Conservation (phyloP, 192 early-diverging fungal genomes). For the Phlyctochytrium bullatum region DNA sequence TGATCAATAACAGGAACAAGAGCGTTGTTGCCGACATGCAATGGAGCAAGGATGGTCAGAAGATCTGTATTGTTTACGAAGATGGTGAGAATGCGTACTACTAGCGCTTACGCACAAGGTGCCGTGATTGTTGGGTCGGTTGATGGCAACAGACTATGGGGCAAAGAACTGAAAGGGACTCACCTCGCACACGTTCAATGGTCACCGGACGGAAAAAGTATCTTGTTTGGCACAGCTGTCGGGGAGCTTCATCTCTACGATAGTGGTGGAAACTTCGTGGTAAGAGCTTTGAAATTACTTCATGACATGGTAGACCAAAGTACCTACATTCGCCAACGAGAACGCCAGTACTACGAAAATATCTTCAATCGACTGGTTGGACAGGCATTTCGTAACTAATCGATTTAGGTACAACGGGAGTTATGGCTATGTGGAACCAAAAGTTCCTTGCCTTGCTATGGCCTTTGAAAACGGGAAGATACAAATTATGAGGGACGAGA, state of each 20-base stretch:
- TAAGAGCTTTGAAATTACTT: constrained; percentile 14
- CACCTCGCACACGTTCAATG: constrained; percentile 48
- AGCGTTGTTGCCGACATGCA: constrained; percentile 59
- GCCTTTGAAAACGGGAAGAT: constrained; percentile 60
- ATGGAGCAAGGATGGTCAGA: constrained; percentile 53
- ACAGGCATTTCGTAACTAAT: neutral
- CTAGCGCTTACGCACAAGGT: constrained; percentile 22
- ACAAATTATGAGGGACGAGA: constrained; percentile 56
- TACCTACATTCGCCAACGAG: constrained; percentile 41
- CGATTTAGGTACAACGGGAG: constrained; percentile 47
- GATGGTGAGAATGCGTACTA: constrained; percentile 48
- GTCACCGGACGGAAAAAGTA: constrained; percentile 56
- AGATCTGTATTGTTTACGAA: constrained; percentile 60
- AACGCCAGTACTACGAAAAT: constrained; percentile 39
- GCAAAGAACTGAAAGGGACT: constrained; percentile 52
- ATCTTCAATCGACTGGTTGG: constrained; percentile 47
- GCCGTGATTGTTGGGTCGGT: constrained; percentile 65
- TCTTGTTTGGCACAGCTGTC: constrained; percentile 52
- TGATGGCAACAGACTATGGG: constrained; percentile 60
- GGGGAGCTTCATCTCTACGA: constrained; percentile 59
- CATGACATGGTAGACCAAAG: constrained; percentile 37
- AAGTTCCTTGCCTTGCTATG: constrained; percentile 51
- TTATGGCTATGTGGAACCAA: constrained; percentile 47
- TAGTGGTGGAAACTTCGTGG: constrained; percentile 45
- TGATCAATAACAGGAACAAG: constrained; percentile 68